Base-by-base conservation (phyloP, 306 rosid genomes). In the Biancaea sappan region DNA sequence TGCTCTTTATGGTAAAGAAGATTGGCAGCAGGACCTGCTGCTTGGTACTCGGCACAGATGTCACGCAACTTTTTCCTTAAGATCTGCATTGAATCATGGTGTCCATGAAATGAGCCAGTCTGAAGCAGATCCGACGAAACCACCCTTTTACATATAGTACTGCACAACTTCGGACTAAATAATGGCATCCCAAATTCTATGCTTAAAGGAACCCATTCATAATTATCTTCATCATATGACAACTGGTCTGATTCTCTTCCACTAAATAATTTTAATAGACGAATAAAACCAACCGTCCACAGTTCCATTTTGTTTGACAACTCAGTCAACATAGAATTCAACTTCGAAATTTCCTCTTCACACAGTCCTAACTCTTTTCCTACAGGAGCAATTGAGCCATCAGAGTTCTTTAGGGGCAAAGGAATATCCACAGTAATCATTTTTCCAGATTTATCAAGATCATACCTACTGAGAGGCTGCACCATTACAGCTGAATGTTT, bases 201-300 rank as follows among this genome's bases (percentile, higher is more conserved):
- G 56, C 97, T 90, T 86, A 92, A 78, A 2, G 97, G 99, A 54
- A 94, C 96, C 99, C 98, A 94, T 68, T 94, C 97, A 81, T 84
- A 87, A 79, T 80, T 92, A 72, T 80, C 83, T 40, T 79, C 85
- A 32, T 78, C 82, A 13, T 89, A 69, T 61, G 85, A 84, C 63
- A 83, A 85, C 65, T 81, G 78, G 41, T 63, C 80, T 0, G 67
- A 59, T 54, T 87, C 90, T 80, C 80, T 83, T 78, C 87, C 99
- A 71, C 74, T 79, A 65, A 70, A 88, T 71, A 92, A 85, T 82
- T 88, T 94, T 75, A 94, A 80, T 8, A 94, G 63, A 35, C 98
- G 90, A 79, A 94, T 84, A 70, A 92, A 94, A 82, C 99, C 98
- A 79, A 92, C 92, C 8, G 99, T 86, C 88, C 91, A 88, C 62